Evolutionary conservation across 1,139 yeast species (phyloP).

Genomic region (Blastobotrys buckinghamii): DNA sequence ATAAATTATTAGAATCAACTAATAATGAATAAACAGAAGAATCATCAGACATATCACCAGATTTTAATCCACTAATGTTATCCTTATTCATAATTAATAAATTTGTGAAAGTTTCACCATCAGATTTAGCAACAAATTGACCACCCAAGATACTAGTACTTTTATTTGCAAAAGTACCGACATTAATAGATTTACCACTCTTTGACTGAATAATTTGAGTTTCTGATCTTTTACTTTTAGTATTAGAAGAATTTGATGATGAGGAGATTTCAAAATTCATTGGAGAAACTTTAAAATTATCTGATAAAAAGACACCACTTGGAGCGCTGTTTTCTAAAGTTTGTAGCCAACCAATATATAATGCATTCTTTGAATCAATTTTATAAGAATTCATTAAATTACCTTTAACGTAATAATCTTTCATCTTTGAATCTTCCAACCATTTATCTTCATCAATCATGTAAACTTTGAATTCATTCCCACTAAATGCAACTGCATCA

Average conservation of each 20-base stretch:
- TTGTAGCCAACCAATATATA: constrained; percentile 25
- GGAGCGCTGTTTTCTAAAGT: constrained; percentile 22
- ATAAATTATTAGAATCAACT: constrained; percentile 40
- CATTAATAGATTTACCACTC: constrained; percentile 22
- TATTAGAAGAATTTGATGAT: constrained; percentile 22
- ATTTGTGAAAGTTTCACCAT: constrained; percentile 31
- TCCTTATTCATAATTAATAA: constrained; percentile 35
- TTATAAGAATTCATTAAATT: constrained; percentile 18
- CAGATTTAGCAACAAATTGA: constrained; percentile 32
- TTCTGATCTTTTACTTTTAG: background rate
- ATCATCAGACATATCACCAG: constrained; percentile 32
- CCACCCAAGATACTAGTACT: constrained; percentile 53
- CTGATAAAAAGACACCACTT: constrained; percentile 25
- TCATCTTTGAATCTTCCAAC: constrained; percentile 22
- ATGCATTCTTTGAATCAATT: constrained; percentile 11
- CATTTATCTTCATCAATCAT: constrained; percentile 23
- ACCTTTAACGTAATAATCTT: constrained; percentile 19
- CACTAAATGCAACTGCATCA: constrained; percentile 38
- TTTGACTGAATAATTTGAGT: constrained; percentile 6
- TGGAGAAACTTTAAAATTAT: constrained; percentile 22
- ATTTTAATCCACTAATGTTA: constrained; percentile 34
- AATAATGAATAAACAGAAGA: constrained; percentile 39
- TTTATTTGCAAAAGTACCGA: constrained; percentile 43
- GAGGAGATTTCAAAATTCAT: constrained; percentile 22
- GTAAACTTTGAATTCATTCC: constrained; percentile 30